Evolutionary conservation across 1,139 yeast species (phyloP).

Genomic region (Hyphopichia khmerensis): DNA sequence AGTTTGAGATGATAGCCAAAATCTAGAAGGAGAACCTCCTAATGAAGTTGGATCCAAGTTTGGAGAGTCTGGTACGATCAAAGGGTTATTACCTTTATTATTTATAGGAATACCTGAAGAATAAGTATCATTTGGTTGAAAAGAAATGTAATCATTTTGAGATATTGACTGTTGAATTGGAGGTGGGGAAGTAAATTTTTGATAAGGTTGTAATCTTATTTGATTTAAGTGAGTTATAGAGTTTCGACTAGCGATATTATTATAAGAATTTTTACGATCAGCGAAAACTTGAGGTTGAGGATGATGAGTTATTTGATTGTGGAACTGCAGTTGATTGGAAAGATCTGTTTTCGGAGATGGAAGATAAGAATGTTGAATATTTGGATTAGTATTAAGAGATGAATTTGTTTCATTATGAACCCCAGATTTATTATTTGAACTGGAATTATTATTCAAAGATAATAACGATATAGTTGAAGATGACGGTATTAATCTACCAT

Average conservation of each 20-base stretch:
- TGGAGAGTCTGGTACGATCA: constrained; percentile 49
- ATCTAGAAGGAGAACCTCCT: constrained; percentile 56
- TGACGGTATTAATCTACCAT: constrained; percentile 52
- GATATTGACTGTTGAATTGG: constrained; percentile 3
- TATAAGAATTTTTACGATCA: constrained; percentile 23
- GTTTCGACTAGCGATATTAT: constrained; percentile 26
- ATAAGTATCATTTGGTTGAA: constrained; percentile 13
- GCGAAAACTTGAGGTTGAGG: constrained; percentile 9
- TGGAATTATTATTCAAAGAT: constrained; percentile 33
- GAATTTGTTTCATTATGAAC: constrained; percentile 1
- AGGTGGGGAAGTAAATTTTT: constrained; percentile 31
- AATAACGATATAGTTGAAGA: constrained; percentile 54
- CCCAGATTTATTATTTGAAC: neutral
- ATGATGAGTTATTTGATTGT: constrained; percentile 3
- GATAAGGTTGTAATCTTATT: constrained; percentile 39
- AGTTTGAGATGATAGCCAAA: constrained; percentile 52
- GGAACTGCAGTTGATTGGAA: constrained; percentile 1
- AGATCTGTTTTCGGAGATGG: constrained; percentile 5
- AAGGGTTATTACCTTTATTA: constrained; percentile 5
- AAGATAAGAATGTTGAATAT: neutral
- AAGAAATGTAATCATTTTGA: constrained; percentile 5
- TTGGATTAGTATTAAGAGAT: constrained; percentile 2
- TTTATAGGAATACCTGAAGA: constrained; percentile 31
- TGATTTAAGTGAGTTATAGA: constrained; percentile 33
- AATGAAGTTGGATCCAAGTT: constrained; percentile 51